These are phyloP conservation scores for Aspergillus olivimuriae DNA, from an alignment of 495 filamentous ascomycete species.

Conservation along the genomic window DNA sequence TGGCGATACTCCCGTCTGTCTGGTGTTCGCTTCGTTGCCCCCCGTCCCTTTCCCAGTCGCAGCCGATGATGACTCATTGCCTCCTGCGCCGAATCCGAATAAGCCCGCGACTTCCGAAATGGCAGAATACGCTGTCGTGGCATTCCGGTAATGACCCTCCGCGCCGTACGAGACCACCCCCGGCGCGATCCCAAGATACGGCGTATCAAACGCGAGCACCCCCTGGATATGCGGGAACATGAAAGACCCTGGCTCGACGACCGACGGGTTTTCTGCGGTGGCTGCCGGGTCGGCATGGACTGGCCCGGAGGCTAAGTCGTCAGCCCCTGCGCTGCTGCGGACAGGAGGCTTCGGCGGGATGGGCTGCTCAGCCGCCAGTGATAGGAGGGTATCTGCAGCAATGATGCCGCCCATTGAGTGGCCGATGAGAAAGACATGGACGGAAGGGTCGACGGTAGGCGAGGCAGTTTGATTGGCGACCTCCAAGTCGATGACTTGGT, in stretches of 20 bases:
- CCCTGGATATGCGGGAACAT: conserved; percentile 72
- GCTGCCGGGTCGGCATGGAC: too few species aligned
- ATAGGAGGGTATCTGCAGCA: conserved; percentile 76
- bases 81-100: conserved; percentile 53
- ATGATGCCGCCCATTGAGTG: conserved; percentile 98
- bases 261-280: conserved; percentile 17
- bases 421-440: conserved; percentile 77
- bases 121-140: conserved; percentile 60
- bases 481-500: conserved; percentile 91
- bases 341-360: conserved; percentile 36
- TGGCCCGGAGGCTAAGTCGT: too few species aligned
- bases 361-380: conserved; percentile 61
- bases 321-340: too few species aligned
- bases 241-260: conserved; percentile 32
- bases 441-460: conserved; percentile 82
- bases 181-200: conserved; percentile 84
- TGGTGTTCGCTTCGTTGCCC: conserved; percentile 7
- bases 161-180: conserved; percentile 85
- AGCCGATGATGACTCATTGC: conserved; percentile 18
- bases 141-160: conserved; percentile 75
- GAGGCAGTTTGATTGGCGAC: conserved; percentile 74
- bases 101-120: conserved; percentile 55
- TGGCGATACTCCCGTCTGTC: conserved; percentile 18
- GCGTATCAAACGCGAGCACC: conserved; percentile 91
- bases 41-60: too few species aligned